These are phyloP conservation scores for Exobasidium cylindrosporum DNA, from an alignment of 1,284 basidiomycete species.

Conservation along the genomic window DNA sequence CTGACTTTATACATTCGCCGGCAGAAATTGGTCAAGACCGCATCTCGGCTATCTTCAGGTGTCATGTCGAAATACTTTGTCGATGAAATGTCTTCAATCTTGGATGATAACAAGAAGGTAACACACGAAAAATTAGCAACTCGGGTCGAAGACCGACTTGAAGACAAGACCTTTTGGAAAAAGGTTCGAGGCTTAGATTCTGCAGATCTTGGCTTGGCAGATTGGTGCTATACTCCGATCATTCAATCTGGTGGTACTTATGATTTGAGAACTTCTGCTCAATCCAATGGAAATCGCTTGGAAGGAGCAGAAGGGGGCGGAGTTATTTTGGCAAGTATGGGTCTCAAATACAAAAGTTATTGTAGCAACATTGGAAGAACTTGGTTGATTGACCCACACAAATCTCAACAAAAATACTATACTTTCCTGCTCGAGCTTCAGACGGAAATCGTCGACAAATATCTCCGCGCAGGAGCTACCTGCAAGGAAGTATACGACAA, in stretches of 20 bases:
- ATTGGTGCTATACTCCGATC: slow-evolving; percentile 92
- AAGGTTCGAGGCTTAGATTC: slow-evolving; percentile 63
- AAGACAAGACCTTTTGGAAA: slow-evolving; percentile 65
- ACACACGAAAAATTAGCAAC: slow-evolving; percentile 80
- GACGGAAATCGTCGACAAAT: slow-evolving; percentile 68
- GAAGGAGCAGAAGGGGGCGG: slow-evolving; percentile 79
- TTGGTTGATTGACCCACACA: slow-evolving; percentile 89
- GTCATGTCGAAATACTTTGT: slow-evolving; percentile 82
- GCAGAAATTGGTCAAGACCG: slow-evolving; percentile 56
- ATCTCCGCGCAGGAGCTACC: slow-evolving; percentile 74
- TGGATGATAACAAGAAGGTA: slow-evolving; percentile 86
- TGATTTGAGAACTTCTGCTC: slow-evolving; percentile 80
- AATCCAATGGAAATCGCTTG: slow-evolving; percentile 65
- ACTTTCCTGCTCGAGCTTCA: slow-evolving; percentile 75
- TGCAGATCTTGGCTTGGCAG: slow-evolving; percentile 74
- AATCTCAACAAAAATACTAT: slow-evolving; percentile 66
- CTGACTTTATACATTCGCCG: not conserved
- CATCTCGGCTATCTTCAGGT: slow-evolving; percentile 78
- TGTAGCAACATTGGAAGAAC: slow-evolving; percentile 87
- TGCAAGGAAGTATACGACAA: slow-evolving; percentile 77
- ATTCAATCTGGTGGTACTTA: slow-evolving; percentile 90
- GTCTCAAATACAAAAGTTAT: slow-evolving; percentile 88
- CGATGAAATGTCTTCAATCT: slow-evolving; percentile 79
- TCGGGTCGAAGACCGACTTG: slow-evolving; percentile 80
- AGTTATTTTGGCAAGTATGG: slow-evolving; percentile 81